These are phyloP conservation scores for Ilex aquifolium DNA, from an alignment of 257 asterid species.

Conservation along the genomic window DNA sequence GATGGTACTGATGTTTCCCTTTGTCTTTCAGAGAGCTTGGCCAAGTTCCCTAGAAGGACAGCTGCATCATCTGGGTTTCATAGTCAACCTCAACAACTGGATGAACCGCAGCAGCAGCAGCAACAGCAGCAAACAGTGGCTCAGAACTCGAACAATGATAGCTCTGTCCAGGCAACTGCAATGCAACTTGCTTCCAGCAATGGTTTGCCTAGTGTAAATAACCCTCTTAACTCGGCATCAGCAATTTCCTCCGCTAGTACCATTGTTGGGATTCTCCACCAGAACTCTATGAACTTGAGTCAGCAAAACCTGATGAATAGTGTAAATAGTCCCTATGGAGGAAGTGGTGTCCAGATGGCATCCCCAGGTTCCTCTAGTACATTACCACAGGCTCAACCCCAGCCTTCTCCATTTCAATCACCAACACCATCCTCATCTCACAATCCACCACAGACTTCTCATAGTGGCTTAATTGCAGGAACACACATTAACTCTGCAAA, in stretches of 20 bases:
- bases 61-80: neutral
- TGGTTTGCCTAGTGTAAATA: neutral
- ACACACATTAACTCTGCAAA: neutral
- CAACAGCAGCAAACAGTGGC: slow-evolving; percentile 4
- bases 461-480: too few relatives aligned
- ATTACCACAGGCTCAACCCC: too few relatives aligned
- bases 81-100: neutral
- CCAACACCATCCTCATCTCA: too few relatives aligned
- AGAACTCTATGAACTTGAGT: neutral
- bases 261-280: too few relatives aligned
- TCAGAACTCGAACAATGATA: neutral
- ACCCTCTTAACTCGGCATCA: neutral
- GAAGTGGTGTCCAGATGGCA: neutral
- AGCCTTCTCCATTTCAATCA: too few relatives aligned
- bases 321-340: neutral
- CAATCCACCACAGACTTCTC: too few relatives aligned
- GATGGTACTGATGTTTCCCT: neutral
- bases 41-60: slow-evolving; percentile 7
- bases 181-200: neutral
- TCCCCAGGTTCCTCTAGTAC: neutral
- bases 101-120: neutral
- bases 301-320: neutral
- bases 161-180: slow-evolving; percentile 1
- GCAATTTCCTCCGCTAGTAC: neutral
- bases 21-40: slow-evolving; percentile 11